Evolutionary conservation across 805 yeast species (phyloP).

Genomic region (Ogataea glucozyma): DNA sequence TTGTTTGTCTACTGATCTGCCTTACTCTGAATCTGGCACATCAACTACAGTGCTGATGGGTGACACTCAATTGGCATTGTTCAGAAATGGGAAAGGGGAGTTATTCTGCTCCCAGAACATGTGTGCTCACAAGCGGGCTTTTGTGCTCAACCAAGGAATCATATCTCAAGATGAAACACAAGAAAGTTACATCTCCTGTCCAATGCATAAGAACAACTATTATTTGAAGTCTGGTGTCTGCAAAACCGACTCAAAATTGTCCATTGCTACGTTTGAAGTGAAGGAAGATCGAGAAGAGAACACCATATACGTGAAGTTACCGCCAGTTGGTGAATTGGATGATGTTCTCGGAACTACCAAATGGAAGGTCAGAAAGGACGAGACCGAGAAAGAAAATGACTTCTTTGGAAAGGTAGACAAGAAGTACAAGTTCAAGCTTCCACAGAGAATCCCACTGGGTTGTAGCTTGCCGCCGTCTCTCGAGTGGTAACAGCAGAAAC

Average conservation of each 20-base stretch:
- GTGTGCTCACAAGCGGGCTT: slow-evolving; percentile 44
- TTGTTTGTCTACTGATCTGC: slow-evolving; percentile 31
- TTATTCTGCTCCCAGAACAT: slow-evolving; percentile 41
- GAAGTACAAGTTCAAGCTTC: slow-evolving; percentile 29
- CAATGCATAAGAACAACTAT: slow-evolving; percentile 39
- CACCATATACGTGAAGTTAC: slow-evolving; percentile 32
- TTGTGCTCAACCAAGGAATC: slow-evolving; percentile 39
- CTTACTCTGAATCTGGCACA: slow-evolving; percentile 34
- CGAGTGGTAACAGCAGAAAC: background rate
- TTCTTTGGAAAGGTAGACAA: slow-evolving; percentile 22
- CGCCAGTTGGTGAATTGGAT: slow-evolving; percentile 37
- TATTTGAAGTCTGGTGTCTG: slow-evolving; percentile 34
- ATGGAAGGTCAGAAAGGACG: slow-evolving; percentile 36
- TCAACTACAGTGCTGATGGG: slow-evolving; percentile 36
- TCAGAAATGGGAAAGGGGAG: slow-evolving; percentile 33
- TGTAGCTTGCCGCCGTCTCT: too few species aligned
- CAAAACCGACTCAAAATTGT: slow-evolving; percentile 32
- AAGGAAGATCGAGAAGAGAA: slow-evolving; percentile 38
- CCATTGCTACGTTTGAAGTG: slow-evolving; percentile 38
- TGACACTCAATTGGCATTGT: slow-evolving; percentile 40
- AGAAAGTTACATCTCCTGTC: slow-evolving; percentile 38
- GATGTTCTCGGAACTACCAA: slow-evolving; percentile 35
- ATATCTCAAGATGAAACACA: slow-evolving; percentile 34
- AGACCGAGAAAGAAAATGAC: slow-evolving; percentile 21
- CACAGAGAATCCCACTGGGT: too few species aligned